Conservation (phyloP, 352 stramenopile species). For the Stephanocyclus meneghinianus region DNA sequence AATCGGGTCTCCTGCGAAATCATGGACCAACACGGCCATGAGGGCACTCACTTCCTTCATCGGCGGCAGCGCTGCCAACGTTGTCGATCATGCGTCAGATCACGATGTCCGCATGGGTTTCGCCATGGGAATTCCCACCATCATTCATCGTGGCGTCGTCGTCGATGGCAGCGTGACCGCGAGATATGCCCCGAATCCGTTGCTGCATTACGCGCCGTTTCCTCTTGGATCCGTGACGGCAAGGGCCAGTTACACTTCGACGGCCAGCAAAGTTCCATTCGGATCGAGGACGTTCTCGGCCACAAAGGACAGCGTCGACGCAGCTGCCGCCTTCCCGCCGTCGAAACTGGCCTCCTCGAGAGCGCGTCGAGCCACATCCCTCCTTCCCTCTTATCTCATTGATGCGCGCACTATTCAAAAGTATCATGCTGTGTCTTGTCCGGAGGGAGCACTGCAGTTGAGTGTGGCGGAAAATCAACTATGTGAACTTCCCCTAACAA, state of each 20-base stretch:
- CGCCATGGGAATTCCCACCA: background rate
- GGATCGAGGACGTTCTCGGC: background rate
- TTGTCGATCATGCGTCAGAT: background rate
- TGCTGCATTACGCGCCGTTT: background rate
- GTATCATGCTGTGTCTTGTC: slow-evolving; percentile 48
- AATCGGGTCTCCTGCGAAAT: background rate
- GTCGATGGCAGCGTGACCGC: background rate
- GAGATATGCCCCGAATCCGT: background rate
- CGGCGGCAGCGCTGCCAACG: background rate
- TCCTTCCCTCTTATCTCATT: slow-evolving; percentile 65
- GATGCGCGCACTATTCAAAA: slow-evolving; percentile 64
- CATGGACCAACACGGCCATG: slow-evolving; percentile 1
- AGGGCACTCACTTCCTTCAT: background rate
- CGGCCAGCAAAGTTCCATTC: background rate
- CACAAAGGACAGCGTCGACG: background rate
- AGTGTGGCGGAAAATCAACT: slow-evolving; percentile 77
- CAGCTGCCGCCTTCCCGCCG: too few relatives aligned
- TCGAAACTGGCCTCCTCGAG: slow-evolving; percentile 23
- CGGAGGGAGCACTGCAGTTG: slow-evolving; percentile 68
- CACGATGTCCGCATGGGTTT: background rate
- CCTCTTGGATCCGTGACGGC: background rate
- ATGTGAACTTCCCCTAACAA: slow-evolving; percentile 51
- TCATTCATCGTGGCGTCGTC: background rate
- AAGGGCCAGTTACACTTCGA: background rate
- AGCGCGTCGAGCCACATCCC: slow-evolving; percentile 32